Conservation (phyloP, 495 filamentous ascomycete species). For the Aspergillus bridgeri region DNA sequence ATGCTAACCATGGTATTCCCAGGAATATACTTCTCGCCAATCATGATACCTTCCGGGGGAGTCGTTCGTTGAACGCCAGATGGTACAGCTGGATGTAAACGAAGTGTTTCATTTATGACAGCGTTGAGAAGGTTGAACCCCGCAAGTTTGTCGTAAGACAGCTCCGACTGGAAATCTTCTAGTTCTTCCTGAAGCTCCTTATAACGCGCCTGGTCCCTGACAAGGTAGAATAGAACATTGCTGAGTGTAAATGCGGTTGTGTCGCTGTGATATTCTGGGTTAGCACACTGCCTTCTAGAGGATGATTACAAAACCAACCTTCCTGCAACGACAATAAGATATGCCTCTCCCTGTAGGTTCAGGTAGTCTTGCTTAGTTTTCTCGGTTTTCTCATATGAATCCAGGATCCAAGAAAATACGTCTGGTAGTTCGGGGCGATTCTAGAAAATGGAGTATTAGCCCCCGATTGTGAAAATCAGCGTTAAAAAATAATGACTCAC, state of each 20-base stretch:
- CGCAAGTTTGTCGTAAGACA: constrained; percentile 8
- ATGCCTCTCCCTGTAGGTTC: constrained; percentile 31
- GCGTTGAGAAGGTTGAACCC: constrained; percentile 34
- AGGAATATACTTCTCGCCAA: constrained; percentile 28
- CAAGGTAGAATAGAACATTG: constrained; percentile 34
- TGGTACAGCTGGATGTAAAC: constrained; percentile 30
- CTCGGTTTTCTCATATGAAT: constrained; percentile 23
- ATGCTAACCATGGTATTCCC: constrained; percentile 25
- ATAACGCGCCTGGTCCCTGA: constrained; percentile 12
- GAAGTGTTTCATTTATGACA: constrained; percentile 52
- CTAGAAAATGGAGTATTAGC: constrained; percentile 11
- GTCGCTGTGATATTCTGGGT: constrained; percentile 20
- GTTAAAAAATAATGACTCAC: background rate
- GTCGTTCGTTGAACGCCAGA: constrained; percentile 20
- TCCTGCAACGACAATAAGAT: constrained; percentile 40
- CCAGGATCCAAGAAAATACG: constrained; percentile 32
- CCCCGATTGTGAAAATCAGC: background rate
- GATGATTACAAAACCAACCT: constrained; percentile 23
- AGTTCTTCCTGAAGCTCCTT: constrained; percentile 23
- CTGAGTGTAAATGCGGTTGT: constrained; percentile 35
- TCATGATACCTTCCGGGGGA: constrained; percentile 18
- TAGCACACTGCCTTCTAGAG: background rate
- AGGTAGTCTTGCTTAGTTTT: constrained; percentile 21
- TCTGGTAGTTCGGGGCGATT: constrained; percentile 23
- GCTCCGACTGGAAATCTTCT: constrained; percentile 11